Evolutionary conservation across 2,329 filamentous ascomycete genomes (phyloP), one percentile per base, ranked within the genome.

Genomic region (Phaeosphaeriaceae sp.): DNA sequence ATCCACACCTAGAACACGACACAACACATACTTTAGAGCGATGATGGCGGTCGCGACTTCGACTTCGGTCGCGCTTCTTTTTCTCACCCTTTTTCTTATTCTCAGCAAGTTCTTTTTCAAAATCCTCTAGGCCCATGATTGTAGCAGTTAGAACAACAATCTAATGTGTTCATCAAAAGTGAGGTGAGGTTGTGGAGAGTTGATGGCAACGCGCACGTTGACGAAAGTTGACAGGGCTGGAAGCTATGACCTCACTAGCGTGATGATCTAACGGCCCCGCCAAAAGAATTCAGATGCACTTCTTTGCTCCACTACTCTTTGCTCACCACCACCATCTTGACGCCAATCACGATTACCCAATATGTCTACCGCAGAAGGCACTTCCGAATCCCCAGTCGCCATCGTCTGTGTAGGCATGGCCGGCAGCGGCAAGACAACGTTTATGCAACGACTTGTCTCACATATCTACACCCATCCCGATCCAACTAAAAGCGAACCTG

Each of bases 321-420:
- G 3, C 21, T 18, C 7, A 37, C 34, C 17, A 21, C 34, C 15
- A 16, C 37, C 16, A 33, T 20, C 23, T 11, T 26, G 23, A 26
- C 23, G 23, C 23, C 23, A 3, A 26, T 7, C 7, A 7, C 23
- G 23, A 26, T 8, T 11, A 6, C 23, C 17, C 58, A 74, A 29
- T 46, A 81, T 83, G 74, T 73, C 79, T 54, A 65, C 73, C 38
- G 39, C 66, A n/a, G 51, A 48, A 38, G 56, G 41, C 34, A 43
- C 48, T 32, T 50, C 60, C 3, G 43, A 58, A 21, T 41, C 60
- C 2, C 89, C 91, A 33, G 87, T 90, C 37, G 85, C 90, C 54
- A 87, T 99, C 52, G 92, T 97, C 66, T 97, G 92, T 74, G 87
- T 99, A 40, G 94, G 94, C 80, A 97, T 97, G 93, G 94, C 94